Conservation (phyloP, 768 basidiomycete species). For the Tricholomella constricta region DNA sequence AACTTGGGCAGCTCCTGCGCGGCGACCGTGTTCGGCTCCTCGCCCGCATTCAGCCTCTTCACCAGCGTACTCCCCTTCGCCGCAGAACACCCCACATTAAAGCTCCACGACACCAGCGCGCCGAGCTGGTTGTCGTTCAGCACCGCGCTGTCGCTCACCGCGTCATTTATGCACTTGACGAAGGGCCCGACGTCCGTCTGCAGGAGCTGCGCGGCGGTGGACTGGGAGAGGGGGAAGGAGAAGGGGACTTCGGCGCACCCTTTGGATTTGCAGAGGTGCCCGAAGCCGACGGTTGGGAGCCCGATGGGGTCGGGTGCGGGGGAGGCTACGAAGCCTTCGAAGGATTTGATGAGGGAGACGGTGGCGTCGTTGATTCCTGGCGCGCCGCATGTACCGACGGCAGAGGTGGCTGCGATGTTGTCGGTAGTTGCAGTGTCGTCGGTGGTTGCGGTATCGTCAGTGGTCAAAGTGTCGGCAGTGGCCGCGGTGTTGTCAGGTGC, state of each 20-base stretch:
- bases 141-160: constrained; percentile 23
- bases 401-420: neutral
- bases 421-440: neutral
- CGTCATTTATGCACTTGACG: constrained; percentile 26
- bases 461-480: neutral
- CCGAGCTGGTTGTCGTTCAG: constrained; percentile 34
- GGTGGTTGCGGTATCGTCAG: neutral
- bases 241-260: constrained; percentile 23
- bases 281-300: constrained; percentile 33
- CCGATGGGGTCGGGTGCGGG: constrained; percentile 33
- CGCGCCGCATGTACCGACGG: constrained; percentile 6
- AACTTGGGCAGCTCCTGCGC: constrained; percentile 28
- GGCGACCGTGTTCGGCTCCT: constrained; percentile 31
- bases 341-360: constrained; percentile 28
- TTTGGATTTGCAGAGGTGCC: constrained; percentile 27
- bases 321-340: constrained; percentile 30
- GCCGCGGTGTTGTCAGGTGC: neutral
- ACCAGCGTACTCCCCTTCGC: constrained; percentile 28
- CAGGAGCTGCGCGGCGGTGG: constrained; percentile 28
- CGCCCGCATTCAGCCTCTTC: constrained; percentile 27
- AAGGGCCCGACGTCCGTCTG: constrained; percentile 25
- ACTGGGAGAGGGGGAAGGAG: constrained; percentile 27
- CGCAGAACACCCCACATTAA: constrained; percentile 30
- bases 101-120: constrained; percentile 27
- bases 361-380: constrained; percentile 26